Percentiles rank a stretch among this genome's conserved stretches.
phyloP scores from a whole-genome alignment of 2,329 filamentous ascomycete species.

The Colletotrichum coccodes region DNA sequence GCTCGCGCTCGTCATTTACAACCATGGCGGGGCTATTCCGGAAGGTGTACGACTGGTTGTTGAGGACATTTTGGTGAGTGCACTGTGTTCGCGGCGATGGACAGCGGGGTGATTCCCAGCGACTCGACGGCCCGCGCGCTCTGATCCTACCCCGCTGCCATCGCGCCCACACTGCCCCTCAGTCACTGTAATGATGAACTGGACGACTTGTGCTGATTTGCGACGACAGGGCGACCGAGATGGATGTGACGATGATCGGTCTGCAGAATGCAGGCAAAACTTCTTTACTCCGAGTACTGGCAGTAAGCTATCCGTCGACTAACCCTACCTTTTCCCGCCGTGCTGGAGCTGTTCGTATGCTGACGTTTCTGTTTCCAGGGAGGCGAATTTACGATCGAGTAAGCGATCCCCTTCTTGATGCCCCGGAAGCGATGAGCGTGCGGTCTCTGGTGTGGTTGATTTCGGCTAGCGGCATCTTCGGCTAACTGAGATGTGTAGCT shows the following conservation, averaged over 20 bases:
- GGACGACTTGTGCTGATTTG: constrained; percentile 35
- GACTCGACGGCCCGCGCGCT: constrained; percentile 19
- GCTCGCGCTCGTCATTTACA: constrained; percentile 37
- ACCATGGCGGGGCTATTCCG: constrained; percentile 92
- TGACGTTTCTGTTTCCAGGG: constrained; percentile 69
- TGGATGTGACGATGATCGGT: constrained; percentile 99
- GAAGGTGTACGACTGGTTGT: constrained; percentile 96
- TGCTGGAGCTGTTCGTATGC: constrained; percentile 37
- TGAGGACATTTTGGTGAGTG: constrained; percentile 95
- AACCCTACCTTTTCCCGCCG: constrained; percentile 30
- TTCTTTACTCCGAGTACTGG: constrained; percentile 89
- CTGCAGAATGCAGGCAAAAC: constrained; percentile 99
- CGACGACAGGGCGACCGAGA: constrained; percentile 88
- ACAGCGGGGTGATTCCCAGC: constrained; percentile 20
- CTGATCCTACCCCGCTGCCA: constrained; percentile 22
- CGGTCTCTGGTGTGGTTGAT: constrained; percentile 1
- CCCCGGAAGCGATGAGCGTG: background rate
- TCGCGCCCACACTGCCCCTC: constrained; percentile 19
- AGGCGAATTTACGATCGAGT: constrained; percentile 99
- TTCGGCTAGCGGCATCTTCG: constrained; percentile 21
- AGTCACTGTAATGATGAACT: background rate
- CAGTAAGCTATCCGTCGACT: constrained; percentile 71
- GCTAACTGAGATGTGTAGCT: constrained; percentile 67
- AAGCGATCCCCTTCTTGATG: constrained; percentile 58
- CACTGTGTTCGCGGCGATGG: constrained; percentile 4